Evolutionary conservation across 148 eudicot species (phyloP), one percentile per base, ranked within the genome.

Genomic region (Agrostemma githago): DNA sequence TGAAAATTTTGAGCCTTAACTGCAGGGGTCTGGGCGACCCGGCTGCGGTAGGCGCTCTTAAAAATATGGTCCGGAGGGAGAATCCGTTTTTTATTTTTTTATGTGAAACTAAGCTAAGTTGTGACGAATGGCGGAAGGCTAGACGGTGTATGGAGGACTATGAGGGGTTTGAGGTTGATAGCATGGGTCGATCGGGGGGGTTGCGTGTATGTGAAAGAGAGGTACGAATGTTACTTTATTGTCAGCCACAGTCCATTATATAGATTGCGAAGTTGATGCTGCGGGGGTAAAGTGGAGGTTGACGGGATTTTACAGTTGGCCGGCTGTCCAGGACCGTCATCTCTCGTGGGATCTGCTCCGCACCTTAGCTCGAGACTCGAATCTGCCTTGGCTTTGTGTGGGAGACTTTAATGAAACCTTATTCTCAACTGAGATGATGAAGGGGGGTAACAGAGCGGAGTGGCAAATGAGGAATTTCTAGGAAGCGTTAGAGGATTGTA

Each of bases 21-120:
- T 68, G 71, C 8, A 43, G 40, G 59, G 58, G 72, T 8, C 10
- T 68, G 59, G 58, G 58, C 57, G 19, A 68, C 40, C 38, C 72
- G n/a, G 21, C 1, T 17, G 53, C 70, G 7, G 48, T 40, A 9
- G 21, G 51, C 10, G 53, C 11, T 4, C 53, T 68, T 15, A 57
- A 58, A 3, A 11, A 48, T 6, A 2, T 46, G 5, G 2, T 68
- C 1, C 58, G 58, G 1, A 68, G 71, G 9, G 71, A 68, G 38
- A 38, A 56, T 37, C 57, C 71, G 34, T 0, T 37, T 46, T 5
- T 44, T 3, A 34, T 43, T 0, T 68, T 68, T 43, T 10, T 68
- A 2, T 68, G 56, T 8, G 71, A 68, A 19, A 68, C 71, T 2
- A 68, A 68, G 10, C 3, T 68, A 0, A 68, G 71, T 68, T 6